Evolutionary conservation across 148 eudicot species (phyloP).

Genomic region (Amaranthus palmeri): DNA sequence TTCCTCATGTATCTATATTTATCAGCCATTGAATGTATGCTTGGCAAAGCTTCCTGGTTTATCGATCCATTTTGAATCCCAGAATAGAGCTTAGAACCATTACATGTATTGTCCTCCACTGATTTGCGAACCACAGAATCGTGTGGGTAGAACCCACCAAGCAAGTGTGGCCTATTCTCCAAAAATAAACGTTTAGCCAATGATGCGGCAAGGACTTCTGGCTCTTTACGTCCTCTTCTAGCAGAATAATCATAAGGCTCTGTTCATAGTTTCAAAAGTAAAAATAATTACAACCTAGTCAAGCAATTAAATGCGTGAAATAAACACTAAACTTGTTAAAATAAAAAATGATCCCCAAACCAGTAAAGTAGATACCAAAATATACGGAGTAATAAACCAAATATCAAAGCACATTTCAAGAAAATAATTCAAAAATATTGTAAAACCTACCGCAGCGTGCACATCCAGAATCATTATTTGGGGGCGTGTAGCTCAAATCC

Average conservation of each 20-base stretch:
- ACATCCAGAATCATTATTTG: conserved; percentile 82
- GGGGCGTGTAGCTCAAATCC: conserved; percentile 48
- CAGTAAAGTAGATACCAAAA: not conserved
- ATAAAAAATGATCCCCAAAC: not conserved
- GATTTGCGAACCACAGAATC: conserved; percentile 30
- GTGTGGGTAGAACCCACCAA: conserved; percentile 71
- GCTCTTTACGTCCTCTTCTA: conserved; percentile 85
- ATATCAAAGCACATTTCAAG: not conserved
- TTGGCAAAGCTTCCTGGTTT: conserved; percentile 37
- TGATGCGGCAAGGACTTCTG: conserved; percentile 78
- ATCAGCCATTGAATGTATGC: conserved; percentile 75
- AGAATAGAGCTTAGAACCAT: conserved; percentile 40
- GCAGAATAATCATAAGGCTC: conserved; percentile 82
- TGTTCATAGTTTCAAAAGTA: conserved; percentile 30
- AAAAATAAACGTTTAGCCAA: conserved; percentile 79
- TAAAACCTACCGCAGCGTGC: conserved; percentile 77
- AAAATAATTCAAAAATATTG: not conserved
- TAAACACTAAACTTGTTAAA: not conserved
- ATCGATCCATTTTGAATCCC: conserved; percentile 33
- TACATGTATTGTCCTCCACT: conserved; percentile 23
- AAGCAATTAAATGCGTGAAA: conserved; percentile 1
- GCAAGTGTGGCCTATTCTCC: conserved; percentile 77
- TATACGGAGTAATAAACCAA: not conserved
- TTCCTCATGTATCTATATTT: conserved; percentile 82
- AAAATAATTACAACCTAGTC: not conserved